phyloP scores from a whole-genome alignment of 345 rosid species.

The Iberis pinnata region DNA sequence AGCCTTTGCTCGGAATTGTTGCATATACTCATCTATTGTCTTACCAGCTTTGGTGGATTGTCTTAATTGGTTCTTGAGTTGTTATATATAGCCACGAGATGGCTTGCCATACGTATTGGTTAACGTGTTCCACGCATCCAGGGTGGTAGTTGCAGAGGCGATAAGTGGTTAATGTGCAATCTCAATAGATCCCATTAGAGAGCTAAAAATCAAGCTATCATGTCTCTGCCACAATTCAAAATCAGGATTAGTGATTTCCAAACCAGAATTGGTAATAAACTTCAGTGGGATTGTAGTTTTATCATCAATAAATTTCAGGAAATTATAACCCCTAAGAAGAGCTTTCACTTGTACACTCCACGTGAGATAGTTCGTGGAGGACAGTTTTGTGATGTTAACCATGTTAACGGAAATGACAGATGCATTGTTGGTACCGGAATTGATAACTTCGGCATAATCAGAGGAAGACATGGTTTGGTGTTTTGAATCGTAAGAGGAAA shows the following conservation, averaged over 20 bases:
- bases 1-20: background rate
- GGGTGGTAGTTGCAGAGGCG: background rate
- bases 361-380: background rate
- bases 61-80: background rate
- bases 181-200: background rate
- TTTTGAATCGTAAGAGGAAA: no score
- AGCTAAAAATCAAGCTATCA: background rate
- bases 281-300: background rate
- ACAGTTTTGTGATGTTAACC: background rate
- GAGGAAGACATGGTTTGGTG: no score
- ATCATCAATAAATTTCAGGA: background rate
- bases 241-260: background rate
- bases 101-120: background rate
- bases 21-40: background rate
- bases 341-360: background rate
- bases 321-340: background rate
- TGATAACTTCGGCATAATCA: background rate
- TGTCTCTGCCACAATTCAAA: background rate
- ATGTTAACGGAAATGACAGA: background rate
- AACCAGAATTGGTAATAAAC: background rate
- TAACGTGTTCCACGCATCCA: background rate
- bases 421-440: background rate
- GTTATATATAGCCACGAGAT: background rate
- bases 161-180: background rate
- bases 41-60: no score